Conservation (phyloP, 306 rosid genomes). For the Vigna unguiculata region DNA sequence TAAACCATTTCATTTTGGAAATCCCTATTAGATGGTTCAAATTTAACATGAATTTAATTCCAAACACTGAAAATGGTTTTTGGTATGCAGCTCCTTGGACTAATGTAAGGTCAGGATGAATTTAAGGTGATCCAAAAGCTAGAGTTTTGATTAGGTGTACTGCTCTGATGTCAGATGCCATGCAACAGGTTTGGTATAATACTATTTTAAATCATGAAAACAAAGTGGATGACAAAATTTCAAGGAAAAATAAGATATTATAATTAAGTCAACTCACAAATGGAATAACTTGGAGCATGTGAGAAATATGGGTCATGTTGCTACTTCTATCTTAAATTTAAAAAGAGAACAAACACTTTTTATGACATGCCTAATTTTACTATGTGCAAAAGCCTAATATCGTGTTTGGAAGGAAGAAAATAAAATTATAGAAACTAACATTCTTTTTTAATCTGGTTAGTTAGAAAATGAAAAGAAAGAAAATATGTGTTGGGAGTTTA, state of each 20-base stretch:
- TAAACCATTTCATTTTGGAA: too few relatives aligned
- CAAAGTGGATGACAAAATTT: conserved; percentile 31
- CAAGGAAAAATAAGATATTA: background rate
- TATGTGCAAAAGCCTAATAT: background rate
- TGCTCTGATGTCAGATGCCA: conserved; percentile 41
- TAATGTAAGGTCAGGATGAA: conserved; percentile 35
- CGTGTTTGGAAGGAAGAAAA: too few relatives aligned
- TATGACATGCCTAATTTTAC: background rate
- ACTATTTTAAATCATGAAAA: conserved; percentile 11
- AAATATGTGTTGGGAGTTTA: too few relatives aligned
- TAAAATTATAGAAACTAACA: too few relatives aligned
- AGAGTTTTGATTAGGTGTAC: conserved; percentile 23
- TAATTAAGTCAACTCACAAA: conserved; percentile 35
- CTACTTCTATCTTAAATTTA: background rate
- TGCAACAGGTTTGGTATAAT: conserved; percentile 28
- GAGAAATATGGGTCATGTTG: conserved; percentile 39
- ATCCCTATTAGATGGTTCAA: too few relatives aligned
- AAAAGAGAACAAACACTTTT: background rate
- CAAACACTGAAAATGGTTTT: too few relatives aligned
- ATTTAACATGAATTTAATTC: too few relatives aligned
- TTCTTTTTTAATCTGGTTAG: too few relatives aligned
- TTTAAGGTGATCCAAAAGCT: conserved; percentile 41
- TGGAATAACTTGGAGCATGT: conserved; percentile 30
- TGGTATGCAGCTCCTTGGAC: conserved; percentile 26
- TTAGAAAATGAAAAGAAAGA: too few relatives aligned